Conservation (phyloP, 768 basidiomycete genomes). For the Psilocybe azurescens region DNA sequence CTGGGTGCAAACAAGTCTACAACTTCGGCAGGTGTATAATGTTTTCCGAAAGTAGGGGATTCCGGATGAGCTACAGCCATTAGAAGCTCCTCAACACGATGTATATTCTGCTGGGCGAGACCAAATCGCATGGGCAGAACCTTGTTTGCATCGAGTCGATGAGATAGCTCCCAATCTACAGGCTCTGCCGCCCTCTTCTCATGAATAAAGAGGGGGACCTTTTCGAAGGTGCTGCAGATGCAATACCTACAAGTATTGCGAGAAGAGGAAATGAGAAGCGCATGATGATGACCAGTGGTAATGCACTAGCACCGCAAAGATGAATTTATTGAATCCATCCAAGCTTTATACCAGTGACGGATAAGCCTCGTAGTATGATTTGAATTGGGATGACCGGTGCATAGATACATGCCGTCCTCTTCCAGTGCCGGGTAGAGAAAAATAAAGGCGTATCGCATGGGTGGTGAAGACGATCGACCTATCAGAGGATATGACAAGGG, state of each 20-base stretch:
- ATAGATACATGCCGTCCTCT: slow-evolving; percentile 5
- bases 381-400: slow-evolving; percentile 10
- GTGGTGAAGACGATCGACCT: slow-evolving; percentile 10
- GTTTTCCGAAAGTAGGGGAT: slow-evolving; percentile 54
- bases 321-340: background rate
- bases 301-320: slow-evolving; percentile 8
- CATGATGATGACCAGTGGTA: slow-evolving; percentile 18
- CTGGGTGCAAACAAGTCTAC: slow-evolving; percentile 55
- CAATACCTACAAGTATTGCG: slow-evolving; percentile 22
- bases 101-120: slow-evolving; percentile 51
- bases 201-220: slow-evolving; percentile 33
- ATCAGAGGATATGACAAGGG: slow-evolving; percentile 19
- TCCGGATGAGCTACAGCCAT: slow-evolving; percentile 56
- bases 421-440: slow-evolving; percentile 8
- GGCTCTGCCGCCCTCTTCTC: slow-evolving; percentile 37
- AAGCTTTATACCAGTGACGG: slow-evolving; percentile 16
- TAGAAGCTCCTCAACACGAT: slow-evolving; percentile 50
- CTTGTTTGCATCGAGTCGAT: slow-evolving; percentile 31
- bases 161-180: slow-evolving; percentile 33
- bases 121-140: slow-evolving; percentile 55
- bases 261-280: slow-evolving; percentile 20
- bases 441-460: slow-evolving; percentile 19
- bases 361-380: slow-evolving; percentile 18
- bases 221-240: slow-evolving; percentile 31
- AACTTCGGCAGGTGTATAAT: slow-evolving; percentile 50